A percentile compares a stretch with the other conserved stretches of the same genome.
Conservation (phyloP, 1,284 basidiomycete genomes). For the Malassezia equina region DNA sequence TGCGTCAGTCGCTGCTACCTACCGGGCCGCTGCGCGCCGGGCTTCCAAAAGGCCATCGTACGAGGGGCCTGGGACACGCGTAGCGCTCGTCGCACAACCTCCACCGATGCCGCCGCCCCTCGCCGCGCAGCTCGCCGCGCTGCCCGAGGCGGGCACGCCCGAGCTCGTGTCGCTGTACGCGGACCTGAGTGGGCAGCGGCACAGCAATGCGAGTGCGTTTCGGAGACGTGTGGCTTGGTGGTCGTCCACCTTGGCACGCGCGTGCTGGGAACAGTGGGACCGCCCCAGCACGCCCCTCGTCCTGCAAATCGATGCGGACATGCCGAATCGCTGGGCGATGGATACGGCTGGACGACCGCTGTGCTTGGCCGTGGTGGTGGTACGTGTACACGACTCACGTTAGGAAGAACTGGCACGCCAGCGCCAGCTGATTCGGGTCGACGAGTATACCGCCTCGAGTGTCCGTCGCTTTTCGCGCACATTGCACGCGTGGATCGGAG, state of each 20-base stretch:
- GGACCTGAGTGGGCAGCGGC: conserved; percentile 70
- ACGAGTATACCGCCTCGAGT: not conserved
- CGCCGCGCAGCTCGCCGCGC: conserved; percentile 18
- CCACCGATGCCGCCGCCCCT: conserved; percentile 4
- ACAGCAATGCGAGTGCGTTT: conserved; percentile 73
- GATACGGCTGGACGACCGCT: conserved; percentile 64
- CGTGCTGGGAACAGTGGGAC: conserved; percentile 50
- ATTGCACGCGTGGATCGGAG: not conserved
- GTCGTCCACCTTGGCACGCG: conserved; percentile 60
- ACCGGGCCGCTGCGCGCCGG: conserved; percentile 32
- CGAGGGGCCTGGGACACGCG: not conserved
- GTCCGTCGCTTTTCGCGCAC: not conserved
- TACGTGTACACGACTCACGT: conserved; percentile 45
- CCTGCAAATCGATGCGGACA: conserved; percentile 55
- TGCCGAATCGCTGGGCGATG: conserved; percentile 23
- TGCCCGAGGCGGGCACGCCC: conserved; percentile 5
- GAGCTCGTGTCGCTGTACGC: conserved; percentile 70
- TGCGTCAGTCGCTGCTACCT: conserved; percentile 39
- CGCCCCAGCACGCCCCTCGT: conserved; percentile 52
- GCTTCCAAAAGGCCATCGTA: conserved; percentile 41
- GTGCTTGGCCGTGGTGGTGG: conserved; percentile 68
- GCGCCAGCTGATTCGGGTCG: not conserved
- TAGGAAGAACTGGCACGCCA: conserved; percentile 1
- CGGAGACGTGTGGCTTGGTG: conserved; percentile 77
- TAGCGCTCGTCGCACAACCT: not conserved